A percentile compares a stretch with the other conserved stretches of the same genome.
Conservation (phyloP, 1,284 basidiomycete genomes). For the Phenoliferia sp. region DNA sequence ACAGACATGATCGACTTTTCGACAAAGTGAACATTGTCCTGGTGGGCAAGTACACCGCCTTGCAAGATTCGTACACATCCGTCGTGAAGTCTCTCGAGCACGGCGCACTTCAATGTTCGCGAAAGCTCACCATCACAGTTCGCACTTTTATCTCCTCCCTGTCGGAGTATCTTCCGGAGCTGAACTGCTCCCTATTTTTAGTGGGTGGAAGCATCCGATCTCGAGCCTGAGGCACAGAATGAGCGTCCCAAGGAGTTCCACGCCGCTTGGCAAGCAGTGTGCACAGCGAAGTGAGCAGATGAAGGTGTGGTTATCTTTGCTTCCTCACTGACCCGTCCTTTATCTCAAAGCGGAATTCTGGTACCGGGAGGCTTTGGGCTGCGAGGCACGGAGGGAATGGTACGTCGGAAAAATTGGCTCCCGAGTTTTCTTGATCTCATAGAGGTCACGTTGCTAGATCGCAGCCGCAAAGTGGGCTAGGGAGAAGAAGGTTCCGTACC, state of each 20-base stretch:
- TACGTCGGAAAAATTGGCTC: background rate
- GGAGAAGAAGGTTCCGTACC: conserved; percentile 89
- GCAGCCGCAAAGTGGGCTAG: conserved; percentile 94
- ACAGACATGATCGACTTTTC: conserved; percentile 83
- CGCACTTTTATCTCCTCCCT: conserved; percentile 32
- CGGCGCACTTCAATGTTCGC: conserved; percentile 83
- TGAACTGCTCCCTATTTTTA: conserved; percentile 40
- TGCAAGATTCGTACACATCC: conserved; percentile 98
- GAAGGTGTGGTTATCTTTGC: background rate
- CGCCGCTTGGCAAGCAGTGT: conserved; percentile 90
- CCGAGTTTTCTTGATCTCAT: background rate
- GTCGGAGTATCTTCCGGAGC: conserved; percentile 7
- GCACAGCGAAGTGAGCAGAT: conserved; percentile 69
- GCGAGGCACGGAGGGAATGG: conserved; percentile 94
- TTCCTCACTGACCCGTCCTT: background rate
- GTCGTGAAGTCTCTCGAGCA: conserved; percentile 97
- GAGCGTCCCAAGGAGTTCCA: conserved; percentile 84
- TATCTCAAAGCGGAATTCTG: conserved; percentile 60
- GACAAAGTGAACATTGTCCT: conserved; percentile 86
- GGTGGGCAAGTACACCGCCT: conserved; percentile 95
- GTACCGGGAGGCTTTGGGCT: conserved; percentile 93
- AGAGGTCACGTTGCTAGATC: conserved; percentile 44
- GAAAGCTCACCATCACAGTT: conserved; percentile 75
- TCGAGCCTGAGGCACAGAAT: conserved; percentile 75
- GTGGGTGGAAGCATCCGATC: conserved; percentile 97